These are phyloP conservation scores for Auxenochlorella pyrenoidosa DNA, from an alignment of 139 green algal genomes.

Conservation along the genomic window DNA sequence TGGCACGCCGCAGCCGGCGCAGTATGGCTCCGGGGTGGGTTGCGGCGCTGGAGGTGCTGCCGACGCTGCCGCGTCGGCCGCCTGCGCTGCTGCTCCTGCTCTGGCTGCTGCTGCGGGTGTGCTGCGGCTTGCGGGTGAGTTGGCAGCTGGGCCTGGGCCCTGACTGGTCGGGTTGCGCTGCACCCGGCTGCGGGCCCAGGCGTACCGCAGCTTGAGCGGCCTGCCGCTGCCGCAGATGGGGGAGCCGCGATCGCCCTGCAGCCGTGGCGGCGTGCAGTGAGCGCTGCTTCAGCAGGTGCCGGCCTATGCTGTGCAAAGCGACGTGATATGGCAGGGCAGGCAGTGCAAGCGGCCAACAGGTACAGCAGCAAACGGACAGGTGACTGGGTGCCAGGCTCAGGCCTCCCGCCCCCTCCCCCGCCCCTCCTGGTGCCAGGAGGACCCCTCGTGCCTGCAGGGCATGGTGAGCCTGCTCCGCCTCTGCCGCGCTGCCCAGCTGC, in stretches of 20 bases:
- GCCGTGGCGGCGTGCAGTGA: no score
- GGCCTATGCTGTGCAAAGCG: no score
- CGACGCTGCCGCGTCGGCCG: not conserved
- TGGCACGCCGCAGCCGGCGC: not conserved
- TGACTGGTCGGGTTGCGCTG: not conserved
- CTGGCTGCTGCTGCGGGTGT: not conserved
- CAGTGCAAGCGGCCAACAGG: no score
- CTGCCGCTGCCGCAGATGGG: not conserved
- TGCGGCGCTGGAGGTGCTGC: not conserved
- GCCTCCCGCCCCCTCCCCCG: no score
- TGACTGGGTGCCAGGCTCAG: no score
- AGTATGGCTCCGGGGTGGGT: not conserved
- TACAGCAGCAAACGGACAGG: no score
- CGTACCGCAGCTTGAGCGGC: slow-evolving; percentile 23
- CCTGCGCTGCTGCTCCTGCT: not conserved
- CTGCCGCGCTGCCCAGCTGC: not conserved
- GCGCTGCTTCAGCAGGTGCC: no score
- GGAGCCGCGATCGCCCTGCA: not conserved
- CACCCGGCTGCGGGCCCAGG: not conserved
- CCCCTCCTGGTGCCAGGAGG: not conserved
- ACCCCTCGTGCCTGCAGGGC: slow-evolving; percentile 2
- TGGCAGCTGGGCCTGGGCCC: not conserved
- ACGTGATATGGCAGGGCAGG: no score
- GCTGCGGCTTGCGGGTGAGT: not conserved
- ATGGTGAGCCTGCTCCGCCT: not conserved